phyloP scores from a whole-genome alignment of 345 rosid genomes.

The Trapa incisa region DNA sequence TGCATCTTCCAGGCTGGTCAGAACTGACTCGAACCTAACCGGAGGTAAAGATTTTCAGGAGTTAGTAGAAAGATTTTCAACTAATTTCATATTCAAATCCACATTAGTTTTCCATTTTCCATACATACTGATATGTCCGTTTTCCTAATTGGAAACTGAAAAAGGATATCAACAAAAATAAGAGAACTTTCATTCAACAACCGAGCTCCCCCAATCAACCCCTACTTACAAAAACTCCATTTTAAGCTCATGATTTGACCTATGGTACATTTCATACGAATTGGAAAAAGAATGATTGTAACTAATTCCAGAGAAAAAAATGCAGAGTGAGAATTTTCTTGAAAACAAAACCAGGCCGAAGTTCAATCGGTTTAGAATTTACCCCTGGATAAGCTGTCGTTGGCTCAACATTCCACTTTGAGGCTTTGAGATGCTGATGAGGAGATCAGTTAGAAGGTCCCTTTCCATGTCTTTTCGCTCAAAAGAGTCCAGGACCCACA shows the following conservation, averaged over 20 bases:
- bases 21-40: slow-evolving; percentile 61
- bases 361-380: neutral
- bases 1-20: slow-evolving; percentile 64
- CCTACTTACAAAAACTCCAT: neutral
- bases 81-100: too few relatives aligned
- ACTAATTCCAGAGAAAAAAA: too few relatives aligned
- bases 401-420: slow-evolving; percentile 31
- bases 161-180: neutral
- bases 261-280: too few relatives aligned
- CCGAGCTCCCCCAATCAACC: neutral
- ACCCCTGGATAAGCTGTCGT: slow-evolving; percentile 68
- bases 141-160: neutral
- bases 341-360: neutral
- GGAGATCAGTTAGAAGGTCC: slow-evolving; percentile 72
- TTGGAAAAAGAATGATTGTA: too few relatives aligned
- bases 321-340: too few relatives aligned
- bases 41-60: neutral
- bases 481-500: slow-evolving; percentile 88
- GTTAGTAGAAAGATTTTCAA: neutral
- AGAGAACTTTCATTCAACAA: neutral
- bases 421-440: slow-evolving; percentile 49
- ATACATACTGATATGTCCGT: too few relatives aligned
- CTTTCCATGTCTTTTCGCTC: slow-evolving; percentile 89
- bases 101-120: too few relatives aligned
- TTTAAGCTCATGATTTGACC: neutral